Percentiles rank a stretch among this genome's conserved stretches.
Evolutionary conservation across 2,329 filamentous ascomycete species (phyloP).

Genomic region (Capronia americana): DNA sequence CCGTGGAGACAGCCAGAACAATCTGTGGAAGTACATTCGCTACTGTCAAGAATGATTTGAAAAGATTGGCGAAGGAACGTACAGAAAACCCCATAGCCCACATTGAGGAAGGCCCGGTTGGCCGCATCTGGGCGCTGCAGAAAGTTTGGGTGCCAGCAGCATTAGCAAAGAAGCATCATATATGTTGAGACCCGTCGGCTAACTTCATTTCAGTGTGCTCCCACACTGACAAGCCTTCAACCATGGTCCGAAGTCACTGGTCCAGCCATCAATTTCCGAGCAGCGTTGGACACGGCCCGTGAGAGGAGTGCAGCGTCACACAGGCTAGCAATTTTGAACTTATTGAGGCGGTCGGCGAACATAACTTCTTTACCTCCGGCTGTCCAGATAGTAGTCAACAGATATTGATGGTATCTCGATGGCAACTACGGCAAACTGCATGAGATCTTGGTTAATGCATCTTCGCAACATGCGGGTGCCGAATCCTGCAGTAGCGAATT

Average conservation of each 20-base stretch:
- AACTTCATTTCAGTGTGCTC: background rate
- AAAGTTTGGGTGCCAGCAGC: background rate
- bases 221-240: background rate
- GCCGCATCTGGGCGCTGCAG: background rate
- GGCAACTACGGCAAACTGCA: background rate
- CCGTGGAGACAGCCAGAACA: conserved; percentile 10
- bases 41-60: background rate
- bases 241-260: background rate
- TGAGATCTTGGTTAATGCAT: background rate
- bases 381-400: background rate
- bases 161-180: background rate
- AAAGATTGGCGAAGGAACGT: background rate
- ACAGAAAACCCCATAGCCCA: background rate
- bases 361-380: background rate
- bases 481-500: background rate
- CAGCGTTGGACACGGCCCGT: background rate
- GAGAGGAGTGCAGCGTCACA: background rate
- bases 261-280: background rate
- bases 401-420: background rate
- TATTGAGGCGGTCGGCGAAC: background rate
- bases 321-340: background rate
- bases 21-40: background rate
- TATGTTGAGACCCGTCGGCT: background rate
- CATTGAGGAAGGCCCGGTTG: background rate
- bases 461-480: background rate